Conservation (phyloP, 305 asterid genomes). For the Fraxinus sp. region DNA sequence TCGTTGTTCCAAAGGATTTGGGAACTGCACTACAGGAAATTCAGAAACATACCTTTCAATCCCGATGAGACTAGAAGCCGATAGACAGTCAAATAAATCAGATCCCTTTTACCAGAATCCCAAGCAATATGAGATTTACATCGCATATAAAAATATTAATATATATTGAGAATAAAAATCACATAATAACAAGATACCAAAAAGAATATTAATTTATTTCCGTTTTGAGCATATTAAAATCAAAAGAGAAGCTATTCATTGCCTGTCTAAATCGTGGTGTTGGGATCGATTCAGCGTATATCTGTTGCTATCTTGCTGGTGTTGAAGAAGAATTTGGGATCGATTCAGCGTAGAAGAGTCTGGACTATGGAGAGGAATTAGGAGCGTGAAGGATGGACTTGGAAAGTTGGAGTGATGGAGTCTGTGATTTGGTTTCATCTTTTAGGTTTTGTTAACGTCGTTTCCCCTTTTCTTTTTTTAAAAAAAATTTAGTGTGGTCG, state of each 20-base stretch:
- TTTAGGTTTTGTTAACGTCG: too few species aligned
- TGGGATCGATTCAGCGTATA: neutral
- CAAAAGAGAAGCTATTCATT: slow-evolving; percentile 10
- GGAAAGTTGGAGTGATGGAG: too few species aligned
- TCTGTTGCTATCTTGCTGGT: neutral
- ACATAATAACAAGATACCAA: neutral
- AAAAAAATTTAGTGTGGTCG: too few species aligned
- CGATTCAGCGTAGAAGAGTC: neutral
- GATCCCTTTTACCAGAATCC: slow-evolving; percentile 23
- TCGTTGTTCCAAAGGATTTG: too few species aligned
- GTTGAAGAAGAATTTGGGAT: neutral
- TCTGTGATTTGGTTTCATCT: too few species aligned
- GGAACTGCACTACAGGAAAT: too few species aligned
- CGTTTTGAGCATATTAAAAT: slow-evolving; percentile 25
- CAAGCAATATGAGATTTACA: slow-evolving; percentile 26
- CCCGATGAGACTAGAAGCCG: slow-evolving; percentile 21
- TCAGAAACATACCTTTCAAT: slow-evolving; percentile 22
- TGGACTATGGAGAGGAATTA: too few species aligned
- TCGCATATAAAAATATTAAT: neutral
- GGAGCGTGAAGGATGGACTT: too few species aligned
- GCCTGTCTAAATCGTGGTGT: slow-evolving; percentile 24
- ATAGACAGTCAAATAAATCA: neutral
- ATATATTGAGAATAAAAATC: neutral
- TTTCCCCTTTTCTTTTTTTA: too few species aligned
- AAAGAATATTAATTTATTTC: slow-evolving; percentile 27